A percentile compares a stretch with the other conserved stretches of the same genome.
Conservation (phyloP, 1,284 basidiomycete species). For the Irpex rosettiformis region DNA sequence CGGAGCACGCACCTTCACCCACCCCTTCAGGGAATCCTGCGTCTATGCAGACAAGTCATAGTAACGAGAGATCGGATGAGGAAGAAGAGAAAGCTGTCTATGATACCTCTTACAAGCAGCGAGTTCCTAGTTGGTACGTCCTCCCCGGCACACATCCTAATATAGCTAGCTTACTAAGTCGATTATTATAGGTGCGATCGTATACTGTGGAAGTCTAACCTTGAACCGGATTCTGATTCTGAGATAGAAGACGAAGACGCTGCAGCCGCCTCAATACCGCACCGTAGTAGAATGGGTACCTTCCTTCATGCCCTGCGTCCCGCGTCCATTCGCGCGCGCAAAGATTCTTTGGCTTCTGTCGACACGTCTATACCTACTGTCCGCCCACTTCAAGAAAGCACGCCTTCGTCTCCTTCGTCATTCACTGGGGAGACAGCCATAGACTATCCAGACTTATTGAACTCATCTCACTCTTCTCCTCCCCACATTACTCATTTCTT, state of each 20-base stretch:
- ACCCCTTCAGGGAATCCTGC: background rate
- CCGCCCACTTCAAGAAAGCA: slow-evolving; percentile 5
- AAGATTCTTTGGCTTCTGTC: slow-evolving; percentile 35
- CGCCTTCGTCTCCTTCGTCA: slow-evolving; percentile 11
- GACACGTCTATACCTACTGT: slow-evolving; percentile 13
- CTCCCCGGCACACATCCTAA: background rate
- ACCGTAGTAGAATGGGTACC: slow-evolving; percentile 44
- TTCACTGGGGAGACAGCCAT: background rate
- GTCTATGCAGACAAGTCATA: slow-evolving; percentile 5
- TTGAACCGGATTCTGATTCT: slow-evolving; percentile 42
- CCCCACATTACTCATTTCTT: background rate
- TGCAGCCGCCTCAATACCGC: slow-evolving; percentile 21
- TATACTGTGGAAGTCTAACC: slow-evolving; percentile 73
- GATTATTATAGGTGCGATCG: slow-evolving; percentile 62
- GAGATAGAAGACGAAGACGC: slow-evolving; percentile 41
- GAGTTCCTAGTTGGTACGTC: slow-evolving; percentile 77
- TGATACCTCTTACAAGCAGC: slow-evolving; percentile 73
- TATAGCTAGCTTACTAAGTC: slow-evolving; percentile 6
- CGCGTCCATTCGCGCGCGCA: slow-evolving; percentile 37
- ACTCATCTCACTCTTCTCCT: background rate
- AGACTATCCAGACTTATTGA: background rate
- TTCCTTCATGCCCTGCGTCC: slow-evolving; percentile 56
- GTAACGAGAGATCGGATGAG: slow-evolving; percentile 20
- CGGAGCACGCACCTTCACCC: background rate
- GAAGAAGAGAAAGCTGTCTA: slow-evolving; percentile 62